A percentile compares a stretch with the other conserved stretches of the same genome.
Evolutionary conservation across 495 filamentous ascomycete genomes (phyloP).

Genomic region (Annulohypoxylon bovei): DNA sequence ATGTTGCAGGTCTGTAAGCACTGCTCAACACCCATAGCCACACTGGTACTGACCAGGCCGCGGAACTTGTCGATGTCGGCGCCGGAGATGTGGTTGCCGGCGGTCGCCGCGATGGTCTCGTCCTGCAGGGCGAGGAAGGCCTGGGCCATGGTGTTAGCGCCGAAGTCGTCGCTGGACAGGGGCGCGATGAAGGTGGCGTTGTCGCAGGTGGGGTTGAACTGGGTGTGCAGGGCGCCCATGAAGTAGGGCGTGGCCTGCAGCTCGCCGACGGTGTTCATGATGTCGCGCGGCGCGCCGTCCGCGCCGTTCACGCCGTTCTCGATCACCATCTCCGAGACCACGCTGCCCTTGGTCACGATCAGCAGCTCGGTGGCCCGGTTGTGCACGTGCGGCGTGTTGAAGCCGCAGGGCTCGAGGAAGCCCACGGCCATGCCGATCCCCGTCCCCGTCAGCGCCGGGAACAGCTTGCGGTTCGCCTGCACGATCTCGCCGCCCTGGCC

Average conservation of each 20-base stretch:
- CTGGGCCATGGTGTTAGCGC: slow-evolving; percentile 58
- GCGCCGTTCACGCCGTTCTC: slow-evolving; percentile 56
- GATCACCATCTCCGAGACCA: slow-evolving; percentile 59
- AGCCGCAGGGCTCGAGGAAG: slow-evolving; percentile 57
- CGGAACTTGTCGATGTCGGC: slow-evolving; percentile 58
- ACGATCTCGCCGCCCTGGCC: slow-evolving; percentile 53
- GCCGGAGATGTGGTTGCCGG: slow-evolving; percentile 52
- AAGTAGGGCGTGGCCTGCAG: slow-evolving; percentile 61
- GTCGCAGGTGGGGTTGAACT: slow-evolving; percentile 64
- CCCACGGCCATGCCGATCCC: slow-evolving; percentile 50
- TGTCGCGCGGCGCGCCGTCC: slow-evolving; percentile 28
- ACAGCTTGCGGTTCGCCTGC: slow-evolving; percentile 50
- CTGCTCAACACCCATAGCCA: slow-evolving; percentile 58
- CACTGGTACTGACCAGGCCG: slow-evolving; percentile 53
- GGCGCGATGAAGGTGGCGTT: slow-evolving; percentile 59
- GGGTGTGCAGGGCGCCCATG: slow-evolving; percentile 60
- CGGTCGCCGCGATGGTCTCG: slow-evolving; percentile 57
- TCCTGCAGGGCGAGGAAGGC: slow-evolving; percentile 59
- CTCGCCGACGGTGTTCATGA: slow-evolving; percentile 50
- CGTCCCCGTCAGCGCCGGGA: slow-evolving; percentile 54
- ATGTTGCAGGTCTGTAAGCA: slow-evolving; percentile 56
- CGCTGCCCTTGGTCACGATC: slow-evolving; percentile 53
- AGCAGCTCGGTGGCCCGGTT: slow-evolving; percentile 56
- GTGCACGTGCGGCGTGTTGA: slow-evolving; percentile 61
- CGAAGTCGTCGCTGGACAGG: slow-evolving; percentile 61